Evolutionary conservation across 2,329 filamentous ascomycete species (phyloP).

Genomic region (Nothophoma quercina): DNA sequence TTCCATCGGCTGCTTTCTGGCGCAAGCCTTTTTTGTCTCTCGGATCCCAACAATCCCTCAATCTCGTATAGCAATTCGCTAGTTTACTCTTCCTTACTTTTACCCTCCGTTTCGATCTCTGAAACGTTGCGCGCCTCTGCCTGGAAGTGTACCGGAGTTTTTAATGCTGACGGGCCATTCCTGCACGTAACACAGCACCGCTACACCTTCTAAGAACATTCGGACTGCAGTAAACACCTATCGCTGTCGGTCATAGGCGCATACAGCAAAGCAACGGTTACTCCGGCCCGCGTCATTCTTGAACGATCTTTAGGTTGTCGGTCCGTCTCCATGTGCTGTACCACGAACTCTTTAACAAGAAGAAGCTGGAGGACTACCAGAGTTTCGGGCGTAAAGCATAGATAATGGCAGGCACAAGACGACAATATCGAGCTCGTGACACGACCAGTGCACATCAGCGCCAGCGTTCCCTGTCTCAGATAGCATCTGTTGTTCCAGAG

Average conservation of each 20-base stretch:
- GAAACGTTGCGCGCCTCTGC: slow-evolving; percentile 4
- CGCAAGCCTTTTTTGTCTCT: slow-evolving; percentile 14
- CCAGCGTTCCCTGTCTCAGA: slow-evolving; percentile 20
- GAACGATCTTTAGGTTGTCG: slow-evolving; percentile 1
- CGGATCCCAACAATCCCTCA: slow-evolving; percentile 18
- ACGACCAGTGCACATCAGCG: slow-evolving; percentile 20
- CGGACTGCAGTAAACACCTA: neutral
- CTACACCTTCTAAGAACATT: neutral
- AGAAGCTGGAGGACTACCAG: neutral
- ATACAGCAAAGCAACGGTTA: neutral
- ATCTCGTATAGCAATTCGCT: slow-evolving; percentile 13
- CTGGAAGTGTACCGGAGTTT: neutral
- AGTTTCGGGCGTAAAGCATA: neutral
- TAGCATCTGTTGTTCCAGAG: slow-evolving; percentile 13
- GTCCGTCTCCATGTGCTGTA: slow-evolving; percentile 17
- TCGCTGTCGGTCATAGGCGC: neutral
- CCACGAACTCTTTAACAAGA: neutral
- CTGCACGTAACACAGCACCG: slow-evolving; percentile 4
- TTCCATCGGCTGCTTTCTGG: slow-evolving; percentile 16
- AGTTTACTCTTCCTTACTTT: slow-evolving; percentile 5
- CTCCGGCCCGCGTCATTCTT: neutral
- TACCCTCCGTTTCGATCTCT: slow-evolving; percentile 2
- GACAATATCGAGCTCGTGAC: slow-evolving; percentile 30
- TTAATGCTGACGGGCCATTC: neutral
- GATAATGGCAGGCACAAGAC: slow-evolving; percentile 35